Evolutionary conservation across 78 protist species (phyloP).

Genomic region (slime mould (Dictyostelium discoideum)): dicty_2.7 NC_007089.4:603501-604000

Average conservation of each 20-base stretch:
- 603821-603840: background rate
- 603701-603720: constrained; percentile 97
- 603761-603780: constrained; percentile 90
- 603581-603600: constrained; percentile 94
- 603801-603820: constrained; percentile 35
- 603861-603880: background rate
- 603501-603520: constrained; percentile 99
- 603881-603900: background rate
- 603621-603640: background rate
- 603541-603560: constrained; percentile 95
- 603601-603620: too few species aligned
- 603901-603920: background rate
- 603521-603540: constrained; percentile 92
- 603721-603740: constrained; percentile 89
- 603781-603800: constrained; percentile 94
- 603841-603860: background rate
- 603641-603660: too few species aligned
- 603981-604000: too few species aligned
- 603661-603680: background rate
- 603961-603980: background rate
- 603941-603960: background rate
- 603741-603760: constrained; percentile 87
- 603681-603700: constrained; percentile 90
- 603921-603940: background rate
- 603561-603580: constrained; percentile 96